These are phyloP conservation scores for Tubosaeta sp. DNA, from an alignment of 768 basidiomycete genomes.

Conservation along the genomic window DNA sequence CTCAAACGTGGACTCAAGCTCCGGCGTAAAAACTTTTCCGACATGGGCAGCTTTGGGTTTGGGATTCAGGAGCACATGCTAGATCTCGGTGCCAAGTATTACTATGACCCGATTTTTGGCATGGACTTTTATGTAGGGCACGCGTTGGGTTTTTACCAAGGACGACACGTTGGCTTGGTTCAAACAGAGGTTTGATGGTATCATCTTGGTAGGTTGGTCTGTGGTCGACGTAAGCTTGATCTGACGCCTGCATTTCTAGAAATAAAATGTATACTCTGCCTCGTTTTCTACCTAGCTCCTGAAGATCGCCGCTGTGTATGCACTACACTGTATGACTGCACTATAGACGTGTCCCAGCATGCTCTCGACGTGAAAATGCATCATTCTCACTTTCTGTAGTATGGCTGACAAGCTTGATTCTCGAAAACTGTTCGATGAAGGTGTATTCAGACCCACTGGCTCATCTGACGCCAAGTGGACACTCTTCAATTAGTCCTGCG, in stretches of 20 bases:
- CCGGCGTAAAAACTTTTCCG: constrained; percentile 94
- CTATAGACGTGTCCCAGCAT: constrained; percentile 24
- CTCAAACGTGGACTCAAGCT: constrained; percentile 97
- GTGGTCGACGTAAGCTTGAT: not conserved
- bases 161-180: constrained; percentile 98
- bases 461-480: too few relatives aligned
- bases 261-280: constrained; percentile 17
- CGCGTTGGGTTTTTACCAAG: constrained; percentile 89
- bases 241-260: constrained; percentile 11
- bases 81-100: constrained; percentile 84
- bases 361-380: constrained; percentile 6
- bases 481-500: too few relatives aligned
- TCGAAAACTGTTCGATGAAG: not conserved
- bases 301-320: constrained; percentile 14
- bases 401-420: not conserved
- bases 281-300: not conserved
- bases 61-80: constrained; percentile 96
- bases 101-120: constrained; percentile 98
- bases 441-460: too few relatives aligned
- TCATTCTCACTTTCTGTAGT: not conserved
- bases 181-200: constrained; percentile 99
- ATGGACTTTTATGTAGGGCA: constrained; percentile 98
- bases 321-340: constrained; percentile 25
- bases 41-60: constrained; percentile 99
- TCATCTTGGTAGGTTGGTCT: constrained; percentile 72